Percentiles rank a stretch among this genome's conserved stretches.
These are phyloP conservation scores for Erodium moschatum DNA, from an alignment of 441 rosid species.

Conservation along the genomic window DNA sequence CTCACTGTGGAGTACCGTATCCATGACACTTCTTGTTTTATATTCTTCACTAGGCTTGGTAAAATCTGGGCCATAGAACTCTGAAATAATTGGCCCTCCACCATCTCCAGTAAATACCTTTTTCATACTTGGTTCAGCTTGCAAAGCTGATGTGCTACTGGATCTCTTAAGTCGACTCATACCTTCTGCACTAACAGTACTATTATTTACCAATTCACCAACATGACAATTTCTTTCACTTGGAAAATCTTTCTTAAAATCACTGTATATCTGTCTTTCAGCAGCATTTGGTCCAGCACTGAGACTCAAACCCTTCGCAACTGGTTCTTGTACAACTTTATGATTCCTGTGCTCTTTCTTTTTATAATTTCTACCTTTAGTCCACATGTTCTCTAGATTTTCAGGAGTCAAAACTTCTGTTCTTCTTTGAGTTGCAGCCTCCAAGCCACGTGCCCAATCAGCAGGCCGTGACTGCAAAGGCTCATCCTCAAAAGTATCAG, in stretches of 20 bases:
- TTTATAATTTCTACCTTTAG: slow-evolving; percentile 87
- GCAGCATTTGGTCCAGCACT: slow-evolving; percentile 30
- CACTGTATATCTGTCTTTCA: slow-evolving; percentile 22
- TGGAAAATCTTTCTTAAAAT: slow-evolving; percentile 26
- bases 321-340: slow-evolving; percentile 28
- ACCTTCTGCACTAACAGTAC: slow-evolving; percentile 31
- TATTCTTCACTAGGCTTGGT: slow-evolving; percentile 33
- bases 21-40: slow-evolving; percentile 29
- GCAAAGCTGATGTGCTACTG: slow-evolving; percentile 68
- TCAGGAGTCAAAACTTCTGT: slow-evolving; percentile 90
- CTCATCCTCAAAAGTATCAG: slow-evolving; percentile 30
- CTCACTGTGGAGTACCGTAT: slow-evolving; percentile 35
- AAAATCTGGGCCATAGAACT: slow-evolving; percentile 59
- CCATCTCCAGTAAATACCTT: slow-evolving; percentile 43
- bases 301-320: slow-evolving; percentile 27
- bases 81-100: slow-evolving; percentile 53
- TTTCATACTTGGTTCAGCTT: slow-evolving; percentile 37
- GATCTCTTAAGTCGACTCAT: slow-evolving; percentile 69
- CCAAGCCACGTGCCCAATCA: slow-evolving; percentile 76
- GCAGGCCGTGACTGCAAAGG: slow-evolving; percentile 38
- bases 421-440: slow-evolving; percentile 85
- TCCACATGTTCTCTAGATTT: slow-evolving; percentile 98
- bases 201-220: slow-evolving; percentile 24
- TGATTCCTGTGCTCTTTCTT: slow-evolving; percentile 58
- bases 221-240: slow-evolving; percentile 24